These are phyloP conservation scores for Sorghum bicolor DNA, from an alignment of 176 grass and related monocot species.

Conservation along the genomic window DNA sequence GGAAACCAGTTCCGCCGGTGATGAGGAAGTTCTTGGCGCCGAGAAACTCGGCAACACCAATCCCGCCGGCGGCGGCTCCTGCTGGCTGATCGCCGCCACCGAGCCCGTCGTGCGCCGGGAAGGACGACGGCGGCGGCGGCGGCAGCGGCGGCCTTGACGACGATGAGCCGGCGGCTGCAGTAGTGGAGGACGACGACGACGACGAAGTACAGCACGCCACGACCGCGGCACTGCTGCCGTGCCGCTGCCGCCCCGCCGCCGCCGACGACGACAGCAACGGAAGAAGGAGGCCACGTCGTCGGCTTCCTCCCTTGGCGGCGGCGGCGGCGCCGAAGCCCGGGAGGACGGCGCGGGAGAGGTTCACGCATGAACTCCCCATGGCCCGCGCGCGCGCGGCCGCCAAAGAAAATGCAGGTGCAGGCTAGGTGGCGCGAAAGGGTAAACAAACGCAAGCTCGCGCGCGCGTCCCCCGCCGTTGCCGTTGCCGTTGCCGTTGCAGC, in stretches of 20 bases:
- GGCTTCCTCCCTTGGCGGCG: not conserved
- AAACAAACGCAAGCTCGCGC: conserved; percentile 7
- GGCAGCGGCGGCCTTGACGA: not conserved
- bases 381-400: not conserved
- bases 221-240: not conserved
- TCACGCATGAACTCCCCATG: conserved; percentile 79
- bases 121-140: not conserved
- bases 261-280: not conserved
- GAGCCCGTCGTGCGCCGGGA: not conserved
- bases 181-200: not conserved
- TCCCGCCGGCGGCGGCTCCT: conserved; percentile 25
- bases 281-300: not conserved
- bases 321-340: conserved; percentile 13
- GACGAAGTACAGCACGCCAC: conserved; percentile 1
- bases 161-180: not conserved
- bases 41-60: conserved; percentile 68
- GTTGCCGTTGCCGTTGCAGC: not conserved
- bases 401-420: conserved; percentile 17
- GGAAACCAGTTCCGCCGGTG: conserved; percentile 89
- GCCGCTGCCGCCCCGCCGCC: not conserved
- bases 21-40: conserved; percentile 78
- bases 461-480: not conserved
- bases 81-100: not conserved
- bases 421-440: not conserved
- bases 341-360: conserved; percentile 46